These are phyloP conservation scores for Fusarium musae DNA, from an alignment of 2,329 filamentous ascomycete species.

Conservation along the genomic window DNA sequence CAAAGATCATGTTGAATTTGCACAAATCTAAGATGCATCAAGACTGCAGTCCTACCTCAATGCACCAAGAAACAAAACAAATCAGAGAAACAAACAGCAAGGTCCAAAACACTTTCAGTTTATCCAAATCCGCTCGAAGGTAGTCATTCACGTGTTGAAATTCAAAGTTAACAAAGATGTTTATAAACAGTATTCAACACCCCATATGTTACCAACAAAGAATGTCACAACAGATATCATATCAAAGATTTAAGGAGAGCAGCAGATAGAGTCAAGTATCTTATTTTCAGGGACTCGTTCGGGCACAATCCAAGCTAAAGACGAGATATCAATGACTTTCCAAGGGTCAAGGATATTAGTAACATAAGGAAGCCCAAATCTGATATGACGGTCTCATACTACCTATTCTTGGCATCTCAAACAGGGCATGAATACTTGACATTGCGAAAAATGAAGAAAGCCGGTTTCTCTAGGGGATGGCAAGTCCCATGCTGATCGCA, in stretches of 20 bases:
- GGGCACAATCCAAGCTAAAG: neutral
- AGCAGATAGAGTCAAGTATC: neutral
- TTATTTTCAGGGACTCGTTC: neutral
- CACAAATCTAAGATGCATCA: neutral
- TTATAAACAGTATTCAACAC: neutral
- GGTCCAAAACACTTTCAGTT: rapidly evolving
- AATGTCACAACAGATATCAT: neutral
- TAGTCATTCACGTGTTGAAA: neutral
- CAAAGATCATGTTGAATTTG: neutral
- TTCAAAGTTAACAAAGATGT: neutral
- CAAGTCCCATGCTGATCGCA: neutral
- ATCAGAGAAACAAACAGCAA: neutral
- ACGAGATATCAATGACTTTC: rapidly evolving
- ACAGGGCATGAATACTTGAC: rapidly evolving
- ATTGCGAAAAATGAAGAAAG: neutral
- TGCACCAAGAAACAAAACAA: neutral
- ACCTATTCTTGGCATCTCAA: neutral
- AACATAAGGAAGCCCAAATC: neutral
- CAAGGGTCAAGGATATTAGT: neutral
- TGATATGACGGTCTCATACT: neutral
- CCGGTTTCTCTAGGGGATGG: neutral
- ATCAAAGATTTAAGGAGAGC: neutral
- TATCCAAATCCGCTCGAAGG: rapidly evolving
- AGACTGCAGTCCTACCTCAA: neutral
- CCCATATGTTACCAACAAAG: neutral